Percentiles rank a stretch among this genome's conserved stretches.
Evolutionary conservation across 805 yeast genomes (phyloP).

Genomic region (Myxozyma neotropica): DNA sequence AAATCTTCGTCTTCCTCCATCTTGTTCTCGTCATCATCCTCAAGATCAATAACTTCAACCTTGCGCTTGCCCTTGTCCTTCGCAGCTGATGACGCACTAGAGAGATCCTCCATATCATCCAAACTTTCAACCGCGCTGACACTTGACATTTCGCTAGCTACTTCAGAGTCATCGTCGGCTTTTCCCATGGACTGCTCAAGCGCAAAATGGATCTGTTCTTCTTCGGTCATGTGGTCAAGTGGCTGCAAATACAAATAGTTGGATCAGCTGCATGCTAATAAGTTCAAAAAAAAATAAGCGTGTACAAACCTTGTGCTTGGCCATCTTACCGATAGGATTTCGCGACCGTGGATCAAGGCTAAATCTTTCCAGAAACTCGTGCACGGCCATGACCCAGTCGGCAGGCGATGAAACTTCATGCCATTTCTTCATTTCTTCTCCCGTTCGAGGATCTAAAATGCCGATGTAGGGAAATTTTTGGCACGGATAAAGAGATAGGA

Average conservation of each 20-base stretch:
- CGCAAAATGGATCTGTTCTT: slow-evolving; percentile 79
- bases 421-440: slow-evolving; percentile 85
- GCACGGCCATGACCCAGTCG: slow-evolving; percentile 44
- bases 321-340: slow-evolving; percentile 56
- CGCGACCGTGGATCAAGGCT: slow-evolving; percentile 63
- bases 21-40: slow-evolving; percentile 33
- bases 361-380: slow-evolving; percentile 66
- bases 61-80: slow-evolving; percentile 29
- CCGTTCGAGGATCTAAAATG: slow-evolving; percentile 91
- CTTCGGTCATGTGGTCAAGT: slow-evolving; percentile 72
- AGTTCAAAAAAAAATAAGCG: too few relatives aligned
- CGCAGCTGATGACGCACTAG: slow-evolving; percentile 8
- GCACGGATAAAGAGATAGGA: slow-evolving; percentile 71
- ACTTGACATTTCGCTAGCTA: slow-evolving; percentile 40
- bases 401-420: slow-evolving; percentile 40
- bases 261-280: too few relatives aligned
- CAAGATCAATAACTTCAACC: slow-evolving; percentile 38
- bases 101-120: slow-evolving; percentile 27
- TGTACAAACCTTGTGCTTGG: slow-evolving; percentile 52
- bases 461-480: slow-evolving; percentile 81
- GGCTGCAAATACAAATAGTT: slow-evolving; percentile 42
- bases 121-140: slow-evolving; percentile 38
- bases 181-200: slow-evolving; percentile 62
- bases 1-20: slow-evolving; percentile 21
- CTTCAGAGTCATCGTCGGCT: slow-evolving; percentile 38